Conservation (phyloP, 2,329 filamentous ascomycete genomes). For the Boeremia lycopersici region DNA sequence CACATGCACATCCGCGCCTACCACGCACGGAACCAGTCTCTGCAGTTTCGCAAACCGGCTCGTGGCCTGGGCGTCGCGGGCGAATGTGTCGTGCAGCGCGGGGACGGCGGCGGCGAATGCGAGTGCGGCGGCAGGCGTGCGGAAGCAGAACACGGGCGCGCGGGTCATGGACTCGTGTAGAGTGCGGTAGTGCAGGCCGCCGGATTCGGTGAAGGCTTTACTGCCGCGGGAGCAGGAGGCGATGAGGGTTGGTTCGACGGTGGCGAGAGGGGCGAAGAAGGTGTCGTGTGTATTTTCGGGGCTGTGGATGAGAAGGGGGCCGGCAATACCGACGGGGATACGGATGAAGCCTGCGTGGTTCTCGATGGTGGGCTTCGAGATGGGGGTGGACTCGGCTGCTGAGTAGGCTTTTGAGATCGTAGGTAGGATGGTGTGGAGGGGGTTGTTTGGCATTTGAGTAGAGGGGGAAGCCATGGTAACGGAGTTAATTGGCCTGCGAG, state of each 20-base stretch:
- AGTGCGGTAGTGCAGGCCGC: conserved; percentile 25
- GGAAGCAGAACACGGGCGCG: conserved; percentile 32
- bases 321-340: conserved; percentile 29
- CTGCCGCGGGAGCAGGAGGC: conserved; percentile 40
- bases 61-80: conserved; percentile 7
- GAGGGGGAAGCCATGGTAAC: neutral
- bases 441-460: neutral
- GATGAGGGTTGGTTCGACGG: conserved; percentile 34
- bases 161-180: conserved; percentile 27
- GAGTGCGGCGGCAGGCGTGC: conserved; percentile 22
- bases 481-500: neutral
- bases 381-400: neutral
- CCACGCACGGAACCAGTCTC: conserved; percentile 21
- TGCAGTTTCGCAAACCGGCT: conserved; percentile 18
- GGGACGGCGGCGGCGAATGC: neutral
- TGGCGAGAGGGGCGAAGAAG: conserved; percentile 38
- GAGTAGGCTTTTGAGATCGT: neutral
- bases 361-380: conserved; percentile 10
- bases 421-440: neutral
- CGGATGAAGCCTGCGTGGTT: conserved; percentile 27
- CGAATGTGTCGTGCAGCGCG: neutral
- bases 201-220: conserved; percentile 29
- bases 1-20: conserved; percentile 30
- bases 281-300: neutral
- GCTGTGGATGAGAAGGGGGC: conserved; percentile 26